Conservation (phyloP, 352 stramenopile species). For the Ochromonadaceae sp. region DNA sequence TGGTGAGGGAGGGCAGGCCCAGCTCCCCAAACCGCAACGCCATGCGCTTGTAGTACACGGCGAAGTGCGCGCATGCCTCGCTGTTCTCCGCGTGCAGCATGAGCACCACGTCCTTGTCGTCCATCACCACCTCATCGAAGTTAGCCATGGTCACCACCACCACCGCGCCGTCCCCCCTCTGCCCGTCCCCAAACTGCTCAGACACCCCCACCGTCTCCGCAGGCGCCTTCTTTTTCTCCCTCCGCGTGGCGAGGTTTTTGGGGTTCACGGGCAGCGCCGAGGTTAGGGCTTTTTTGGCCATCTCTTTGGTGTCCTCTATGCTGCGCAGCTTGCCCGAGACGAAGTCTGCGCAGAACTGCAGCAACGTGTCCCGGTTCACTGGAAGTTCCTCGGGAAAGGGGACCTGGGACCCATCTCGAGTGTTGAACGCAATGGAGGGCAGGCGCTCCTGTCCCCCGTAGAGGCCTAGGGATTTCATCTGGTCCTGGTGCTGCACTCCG, state of each 20-base stretch:
- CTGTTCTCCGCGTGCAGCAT: conserved; percentile 25
- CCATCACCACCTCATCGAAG: conserved; percentile 22
- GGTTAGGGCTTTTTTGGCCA: conserved; percentile 23
- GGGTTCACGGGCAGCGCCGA: conserved; percentile 10
- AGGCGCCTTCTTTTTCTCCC: conserved; percentile 2
- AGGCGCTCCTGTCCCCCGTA: conserved; percentile 25
- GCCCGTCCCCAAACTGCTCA: conserved; percentile 29
- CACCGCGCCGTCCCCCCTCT: background rate
- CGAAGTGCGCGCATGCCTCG: conserved; percentile 15
- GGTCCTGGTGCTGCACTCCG: conserved; percentile 25
- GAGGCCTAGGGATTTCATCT: conserved; percentile 31
- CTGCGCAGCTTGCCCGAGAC: conserved; percentile 21
- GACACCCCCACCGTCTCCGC: conserved; percentile 23
- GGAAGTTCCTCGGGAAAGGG: conserved; percentile 32
- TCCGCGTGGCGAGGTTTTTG: conserved; percentile 19
- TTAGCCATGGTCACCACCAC: conserved; percentile 23
- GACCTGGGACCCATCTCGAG: conserved; percentile 15
- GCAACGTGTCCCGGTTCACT: conserved; percentile 27
- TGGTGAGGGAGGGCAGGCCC: conserved; percentile 14
- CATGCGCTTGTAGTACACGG: conserved; percentile 24
- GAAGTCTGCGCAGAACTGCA: conserved; percentile 27
- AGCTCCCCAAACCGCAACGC: conserved; percentile 26
- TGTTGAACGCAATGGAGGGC: conserved; percentile 32
- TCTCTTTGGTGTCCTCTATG: conserved; percentile 10
- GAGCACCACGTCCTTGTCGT: conserved; percentile 31